Conservation (phyloP, 2,329 filamentous ascomycete species). For the Saccharata proteae region DNA sequence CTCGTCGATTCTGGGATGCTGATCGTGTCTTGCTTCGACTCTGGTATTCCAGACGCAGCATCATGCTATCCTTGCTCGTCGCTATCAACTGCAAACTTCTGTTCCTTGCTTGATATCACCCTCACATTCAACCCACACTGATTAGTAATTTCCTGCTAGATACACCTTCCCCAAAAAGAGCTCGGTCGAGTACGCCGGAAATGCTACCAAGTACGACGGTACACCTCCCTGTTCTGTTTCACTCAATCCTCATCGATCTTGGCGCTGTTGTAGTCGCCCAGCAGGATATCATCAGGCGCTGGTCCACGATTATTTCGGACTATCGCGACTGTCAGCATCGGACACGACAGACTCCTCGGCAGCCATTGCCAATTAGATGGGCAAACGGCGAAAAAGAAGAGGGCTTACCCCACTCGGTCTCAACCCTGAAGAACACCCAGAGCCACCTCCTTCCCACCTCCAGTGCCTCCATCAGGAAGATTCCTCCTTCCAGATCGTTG, state of each 20-base stretch:
- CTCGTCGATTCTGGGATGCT: too few relatives aligned
- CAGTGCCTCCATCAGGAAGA: constrained; percentile 76
- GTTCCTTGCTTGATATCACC: too few relatives aligned
- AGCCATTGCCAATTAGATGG: background rate
- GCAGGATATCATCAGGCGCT: constrained; percentile 56
- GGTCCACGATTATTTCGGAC: constrained; percentile 43
- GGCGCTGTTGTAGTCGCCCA: constrained; percentile 48
- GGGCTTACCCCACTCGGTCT: constrained; percentile 73
- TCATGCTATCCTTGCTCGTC: too few relatives aligned
- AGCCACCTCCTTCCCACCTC: constrained; percentile 86
- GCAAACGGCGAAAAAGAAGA: background rate
- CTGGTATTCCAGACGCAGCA: too few relatives aligned
- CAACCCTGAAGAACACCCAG: constrained; percentile 93
- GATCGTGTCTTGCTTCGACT: too few relatives aligned
- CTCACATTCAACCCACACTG: too few relatives aligned
- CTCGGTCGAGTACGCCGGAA: too few relatives aligned
- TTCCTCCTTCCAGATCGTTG: constrained; percentile 74
- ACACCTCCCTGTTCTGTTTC: too few relatives aligned
- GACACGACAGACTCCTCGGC: background rate
- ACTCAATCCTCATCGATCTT: constrained; percentile 50
- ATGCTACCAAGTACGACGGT: too few relatives aligned
- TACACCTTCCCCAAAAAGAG: too few relatives aligned
- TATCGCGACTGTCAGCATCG: constrained; percentile 17
- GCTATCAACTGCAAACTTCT: too few relatives aligned
- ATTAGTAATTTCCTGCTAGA: too few relatives aligned